Evolutionary conservation across 2,329 filamentous ascomycete genomes (phyloP), one percentile per base, ranked within the genome.

Genomic region (Diplodia mutila): DNA sequence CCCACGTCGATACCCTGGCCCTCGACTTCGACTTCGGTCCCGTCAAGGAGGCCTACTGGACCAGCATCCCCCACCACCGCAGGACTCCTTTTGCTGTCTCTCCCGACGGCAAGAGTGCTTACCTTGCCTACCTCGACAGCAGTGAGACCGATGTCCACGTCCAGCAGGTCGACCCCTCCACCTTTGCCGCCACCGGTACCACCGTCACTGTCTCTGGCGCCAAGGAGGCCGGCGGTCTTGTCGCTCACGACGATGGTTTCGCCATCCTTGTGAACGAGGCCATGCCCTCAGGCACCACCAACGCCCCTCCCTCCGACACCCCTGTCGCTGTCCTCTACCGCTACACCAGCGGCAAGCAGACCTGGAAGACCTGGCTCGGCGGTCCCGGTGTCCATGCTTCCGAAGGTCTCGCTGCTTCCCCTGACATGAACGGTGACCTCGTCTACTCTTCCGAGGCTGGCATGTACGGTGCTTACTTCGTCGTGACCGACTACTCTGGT

Each of bases 171-270:
- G 80, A 87, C 70, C 83, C 85, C 2, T 74, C 77, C 3, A 86
- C 85, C 8, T 88, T 89, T 71, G 78, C 80, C 18, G 82, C 85
- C 16, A 83, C 84, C 11, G 87, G 86, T 8, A 80, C 80, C 29
- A 75, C 82, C 0, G 79, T 88, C 3, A 85, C 84, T 0, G 77
- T 89, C 48, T 72, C 80, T n/a, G 81, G 82, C 16, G 86, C 81
- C 48, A 85, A 86, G 71, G 87, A 89, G 63, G 48, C 21, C 23
- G 85, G 86, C 65, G 87, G 87, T 54, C 81, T 89, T 0, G 84
- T 89, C 52, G 87, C 86, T 18, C 87, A 89, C 72, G 80, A 87
- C 70, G 86, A 89, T 73, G 87, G 87, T 2, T 89, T 89, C 69
- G 86, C 87, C n/a, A 76, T 89, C 32, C 76, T 89, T 59, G 87